Evolutionary conservation across 2,329 filamentous ascomycete species (phyloP), one percentile per base, ranked within the genome.

Genomic region (Stemphylium vesicarium): DNA sequence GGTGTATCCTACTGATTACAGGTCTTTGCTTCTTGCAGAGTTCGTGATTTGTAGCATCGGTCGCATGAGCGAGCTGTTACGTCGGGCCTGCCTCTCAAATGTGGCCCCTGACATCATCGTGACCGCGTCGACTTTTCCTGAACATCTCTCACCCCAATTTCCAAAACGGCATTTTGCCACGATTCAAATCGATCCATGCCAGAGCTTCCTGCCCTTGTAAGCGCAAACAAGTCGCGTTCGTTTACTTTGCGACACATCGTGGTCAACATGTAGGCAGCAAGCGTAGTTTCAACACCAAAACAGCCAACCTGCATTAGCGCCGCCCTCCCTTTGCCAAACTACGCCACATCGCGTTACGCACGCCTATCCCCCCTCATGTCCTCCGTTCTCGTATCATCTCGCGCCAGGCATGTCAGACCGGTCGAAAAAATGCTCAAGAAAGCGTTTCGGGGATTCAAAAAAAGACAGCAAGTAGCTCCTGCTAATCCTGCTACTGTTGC

Each of bases 71-170:
- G 40, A 43, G 40, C 12, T 18, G 40, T 43, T 32, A 32, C 26
- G 40, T 43, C 20, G 40, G 3, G 15, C 11, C 13, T n/a, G 3
- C 26, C 40, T 20, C n/a, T 13, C 31, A 13, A 18, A 32, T 29
- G 8, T 7, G 26, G 15, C 15, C 13, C 11, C 32, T 64, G 53
- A 64, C 55, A 56, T 63, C 62, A 66, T 63, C 13, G 49, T 66
- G 54, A 66, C 62, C 35, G 41, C 49, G 32, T 56, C 31, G 10
- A 10, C 20, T 36, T 10, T 15, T 9, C 13, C 13, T n/a, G 5
- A 7, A 31, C 13, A 22, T 7, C 7, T 18, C 6, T 32, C 8
- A 15, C 22, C 13, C 11, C 9, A 10, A 20, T 18, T 18, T 8
- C 6, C 8, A 12, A 20, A 13, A 18, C 24, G 8, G 2, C 16